Evolutionary conservation across 768 basidiomycete genomes (phyloP).

Genomic region (Coprinopsis marcescibilis): DNA sequence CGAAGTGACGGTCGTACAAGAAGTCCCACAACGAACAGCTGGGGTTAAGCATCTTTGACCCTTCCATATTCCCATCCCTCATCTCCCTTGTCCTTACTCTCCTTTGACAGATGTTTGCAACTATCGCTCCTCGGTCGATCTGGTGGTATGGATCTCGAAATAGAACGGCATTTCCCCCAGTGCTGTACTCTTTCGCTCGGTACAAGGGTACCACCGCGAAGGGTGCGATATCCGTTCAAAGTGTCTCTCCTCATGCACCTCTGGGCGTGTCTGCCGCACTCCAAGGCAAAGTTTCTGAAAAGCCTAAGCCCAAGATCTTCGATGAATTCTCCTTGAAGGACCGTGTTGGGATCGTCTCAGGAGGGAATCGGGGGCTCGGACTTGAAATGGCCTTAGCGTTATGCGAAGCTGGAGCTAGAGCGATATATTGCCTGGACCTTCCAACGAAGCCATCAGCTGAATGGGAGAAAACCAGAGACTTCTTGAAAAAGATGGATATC

Average conservation of each 20-base stretch:
- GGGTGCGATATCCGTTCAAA: too few relatives aligned
- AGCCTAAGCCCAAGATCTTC: slow-evolving; percentile 46
- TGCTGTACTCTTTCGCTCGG: too few relatives aligned
- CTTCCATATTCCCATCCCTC: too few relatives aligned
- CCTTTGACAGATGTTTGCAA: too few relatives aligned
- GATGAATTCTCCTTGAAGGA: slow-evolving; percentile 54
- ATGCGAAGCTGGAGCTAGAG: slow-evolving; percentile 66
- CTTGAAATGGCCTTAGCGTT: slow-evolving; percentile 80
- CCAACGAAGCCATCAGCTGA: slow-evolving; percentile 50
- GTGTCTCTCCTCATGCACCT: slow-evolving; percentile 50
- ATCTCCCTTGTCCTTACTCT: too few relatives aligned
- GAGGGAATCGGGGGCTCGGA: slow-evolving; percentile 65
- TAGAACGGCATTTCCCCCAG: too few relatives aligned
- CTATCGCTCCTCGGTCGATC: too few relatives aligned
- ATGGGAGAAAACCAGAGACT: slow-evolving; percentile 49
- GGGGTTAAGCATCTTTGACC: too few relatives aligned
- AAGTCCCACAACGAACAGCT: too few relatives aligned
- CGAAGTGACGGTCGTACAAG: too few relatives aligned
- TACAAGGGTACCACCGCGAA: too few relatives aligned
- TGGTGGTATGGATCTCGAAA: too few relatives aligned
- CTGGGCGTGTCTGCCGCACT: slow-evolving; percentile 60
- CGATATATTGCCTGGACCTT: slow-evolving; percentile 66
- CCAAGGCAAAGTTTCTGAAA: slow-evolving; percentile 29
- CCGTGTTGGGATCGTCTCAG: slow-evolving; percentile 57
- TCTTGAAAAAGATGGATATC: slow-evolving; percentile 41